A percentile compares a stretch with the other conserved stretches of the same genome.
These are phyloP conservation scores for Leccinum variicolor DNA, from an alignment of 768 basidiomycete genomes.

Conservation along the genomic window DNA sequence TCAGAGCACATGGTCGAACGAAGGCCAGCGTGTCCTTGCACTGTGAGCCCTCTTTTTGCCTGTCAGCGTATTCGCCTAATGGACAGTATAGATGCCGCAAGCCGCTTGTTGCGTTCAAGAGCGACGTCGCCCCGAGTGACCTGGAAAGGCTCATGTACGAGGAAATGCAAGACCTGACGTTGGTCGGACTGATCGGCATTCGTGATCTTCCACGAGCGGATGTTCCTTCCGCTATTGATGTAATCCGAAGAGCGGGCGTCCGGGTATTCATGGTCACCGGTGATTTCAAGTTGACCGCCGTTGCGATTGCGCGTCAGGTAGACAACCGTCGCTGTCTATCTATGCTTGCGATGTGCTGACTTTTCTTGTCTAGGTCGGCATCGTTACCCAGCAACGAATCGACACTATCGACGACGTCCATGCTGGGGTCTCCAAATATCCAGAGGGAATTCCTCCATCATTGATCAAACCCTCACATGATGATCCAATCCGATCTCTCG, in stretches of 20 bases:
- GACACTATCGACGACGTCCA: conserved; percentile 31
- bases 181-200: conserved; percentile 53
- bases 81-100: conserved; percentile 27
- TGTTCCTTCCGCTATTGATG: conserved; percentile 42
- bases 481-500: conserved; percentile 37
- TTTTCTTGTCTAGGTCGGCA: conserved; percentile 34
- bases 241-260: conserved; percentile 49
- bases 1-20: conserved; percentile 42
- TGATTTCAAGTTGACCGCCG: conserved; percentile 52
- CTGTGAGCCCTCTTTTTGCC: conserved; percentile 24
- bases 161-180: conserved; percentile 38
- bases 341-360: neutral
- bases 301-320: conserved; percentile 48
- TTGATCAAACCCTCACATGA: conserved; percentile 36
- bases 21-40: conserved; percentile 54
- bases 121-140: conserved; percentile 20
- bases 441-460: neutral
- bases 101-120: conserved; percentile 16
- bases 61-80: neutral
- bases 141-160: conserved; percentile 39
- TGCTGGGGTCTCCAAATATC: conserved; percentile 2
- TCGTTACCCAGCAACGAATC: conserved; percentile 38
- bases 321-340: conserved; percentile 5
- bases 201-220: conserved; percentile 58
- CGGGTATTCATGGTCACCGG: conserved; percentile 58